These are phyloP conservation scores for Zanthoxylum bungeanum DNA, from an alignment of 345 rosid genomes.

Conservation along the genomic window DNA sequence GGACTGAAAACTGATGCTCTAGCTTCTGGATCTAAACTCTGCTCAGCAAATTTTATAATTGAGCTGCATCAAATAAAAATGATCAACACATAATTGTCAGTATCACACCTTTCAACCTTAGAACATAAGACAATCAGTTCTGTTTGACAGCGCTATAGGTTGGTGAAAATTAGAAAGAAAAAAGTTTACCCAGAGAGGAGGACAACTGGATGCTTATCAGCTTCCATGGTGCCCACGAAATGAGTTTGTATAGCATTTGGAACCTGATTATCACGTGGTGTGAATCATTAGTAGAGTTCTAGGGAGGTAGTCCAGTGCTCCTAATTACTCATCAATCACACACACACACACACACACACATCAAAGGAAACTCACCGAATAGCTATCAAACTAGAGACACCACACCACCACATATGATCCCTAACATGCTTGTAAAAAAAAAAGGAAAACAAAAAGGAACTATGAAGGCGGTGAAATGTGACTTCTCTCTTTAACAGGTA, in stretches of 20 bases:
- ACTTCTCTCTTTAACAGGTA: background rate
- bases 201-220: slow-evolving; percentile 76
- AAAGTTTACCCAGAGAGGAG: slow-evolving; percentile 61
- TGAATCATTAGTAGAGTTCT: slow-evolving; percentile 4
- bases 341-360: background rate
- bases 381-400: background rate
- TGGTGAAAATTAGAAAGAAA: slow-evolving; percentile 16
- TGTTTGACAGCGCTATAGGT: background rate
- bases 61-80: slow-evolving; percentile 52
- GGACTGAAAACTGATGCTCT: slow-evolving; percentile 85
- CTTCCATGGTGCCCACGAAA: slow-evolving; percentile 56
- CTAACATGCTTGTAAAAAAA: background rate
- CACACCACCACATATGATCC: background rate
- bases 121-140: background rate
- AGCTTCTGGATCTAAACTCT: slow-evolving; percentile 67
- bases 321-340: background rate
- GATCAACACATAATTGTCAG: slow-evolving; percentile 1
- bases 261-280: slow-evolving; percentile 49
- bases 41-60: slow-evolving; percentile 77
- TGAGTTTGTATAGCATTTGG: slow-evolving; percentile 73
- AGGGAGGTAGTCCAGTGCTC: background rate
- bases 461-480: background rate
- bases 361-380: background rate
- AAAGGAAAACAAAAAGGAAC: background rate
- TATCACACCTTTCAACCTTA: background rate